Base-by-base conservation (phyloP, 2,329 filamentous ascomycete species). In the Penicillium glabrum region DNA sequence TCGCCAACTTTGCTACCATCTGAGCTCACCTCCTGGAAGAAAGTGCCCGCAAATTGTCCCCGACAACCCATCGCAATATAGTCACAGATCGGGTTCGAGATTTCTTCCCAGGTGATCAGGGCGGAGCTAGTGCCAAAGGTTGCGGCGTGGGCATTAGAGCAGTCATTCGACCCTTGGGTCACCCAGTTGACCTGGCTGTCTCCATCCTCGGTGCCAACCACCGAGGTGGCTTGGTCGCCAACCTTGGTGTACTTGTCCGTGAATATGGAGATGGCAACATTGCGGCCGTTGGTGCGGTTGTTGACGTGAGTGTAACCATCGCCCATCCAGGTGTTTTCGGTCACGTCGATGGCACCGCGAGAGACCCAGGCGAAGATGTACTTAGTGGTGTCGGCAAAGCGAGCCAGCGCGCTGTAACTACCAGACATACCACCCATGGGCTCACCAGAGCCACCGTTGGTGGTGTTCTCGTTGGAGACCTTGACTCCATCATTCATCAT, bases 301-400 rank as follows among this genome's bases (percentile, higher is more conserved):
- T 74, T 58, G 29, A 75, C 74, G 50, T 79, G 71, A 1, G 83
- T 86, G 72, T 83, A 85, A 33, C 82, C 82, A 8, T 67, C 61
- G 3, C 83, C 84, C 77, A 86, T 81, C 84, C 84, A 87, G 13
- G 75, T 72, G 69, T 87, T 84, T 43, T 71, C 71, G 5, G 77
- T 79, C 14, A 87, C 74, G 53, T 85, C 78, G 13, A 80, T 72
- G 23, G 84, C 83, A 24, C 85, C 84, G 19, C 84, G 82, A 0
- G 84, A 86, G 16, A 85, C 82, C 85, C 84, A 87, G 21, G 83
- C 76, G 68, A 86, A 85, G 72, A 86, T 83, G 70, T 87, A 87
- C 1, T 76, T 74, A 51, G 78, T 76, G 21, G 76, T 77, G 56
- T 74, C 76, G 45, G 78, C 70, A 71, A 86, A 85, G 5, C 80